Percentiles rank a stretch among this genome's conserved stretches.
These are phyloP conservation scores for Zymoseptoria pseudotritici DNA, from an alignment of 2,329 filamentous ascomycete species.

Conservation along the genomic window DNA sequence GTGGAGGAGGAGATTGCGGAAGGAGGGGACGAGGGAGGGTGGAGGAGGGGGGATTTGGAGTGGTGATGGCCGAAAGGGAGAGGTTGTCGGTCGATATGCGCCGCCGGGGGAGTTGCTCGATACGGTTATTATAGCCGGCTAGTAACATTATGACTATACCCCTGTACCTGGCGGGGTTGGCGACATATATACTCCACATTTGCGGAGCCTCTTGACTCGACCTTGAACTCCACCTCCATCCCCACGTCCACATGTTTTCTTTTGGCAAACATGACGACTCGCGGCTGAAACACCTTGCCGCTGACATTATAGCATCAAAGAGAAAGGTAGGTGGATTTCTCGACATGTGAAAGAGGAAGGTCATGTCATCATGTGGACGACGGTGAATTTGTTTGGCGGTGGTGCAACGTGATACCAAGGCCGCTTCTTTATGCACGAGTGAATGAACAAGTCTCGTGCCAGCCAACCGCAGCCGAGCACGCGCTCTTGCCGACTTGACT, in stretches of 20 bases:
- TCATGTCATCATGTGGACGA: neutral
- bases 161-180: neutral
- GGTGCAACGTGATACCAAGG: neutral
- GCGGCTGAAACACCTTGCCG: neutral
- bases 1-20: slow-evolving; percentile 29
- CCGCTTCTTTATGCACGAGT: neutral
- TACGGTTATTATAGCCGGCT: neutral
- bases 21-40: neutral
- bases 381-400: neutral
- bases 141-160: neutral
- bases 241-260: neutral
- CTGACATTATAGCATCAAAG: neutral
- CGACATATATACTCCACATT: neutral
- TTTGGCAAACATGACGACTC: neutral
- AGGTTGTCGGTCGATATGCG: neutral
- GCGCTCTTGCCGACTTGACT: neutral
- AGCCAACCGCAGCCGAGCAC: neutral
- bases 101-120: neutral
- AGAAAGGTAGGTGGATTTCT: neutral
- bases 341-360: neutral
- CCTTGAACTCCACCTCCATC: neutral
- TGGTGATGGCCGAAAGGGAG: too few relatives aligned
- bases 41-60: neutral
- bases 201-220: neutral
- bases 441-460: neutral